Percentiles rank a stretch among this genome's conserved stretches.
These are phyloP conservation scores for Hortiboletus flavorubellus DNA, from an alignment of 768 basidiomycete genomes.

Conservation along the genomic window DNA sequence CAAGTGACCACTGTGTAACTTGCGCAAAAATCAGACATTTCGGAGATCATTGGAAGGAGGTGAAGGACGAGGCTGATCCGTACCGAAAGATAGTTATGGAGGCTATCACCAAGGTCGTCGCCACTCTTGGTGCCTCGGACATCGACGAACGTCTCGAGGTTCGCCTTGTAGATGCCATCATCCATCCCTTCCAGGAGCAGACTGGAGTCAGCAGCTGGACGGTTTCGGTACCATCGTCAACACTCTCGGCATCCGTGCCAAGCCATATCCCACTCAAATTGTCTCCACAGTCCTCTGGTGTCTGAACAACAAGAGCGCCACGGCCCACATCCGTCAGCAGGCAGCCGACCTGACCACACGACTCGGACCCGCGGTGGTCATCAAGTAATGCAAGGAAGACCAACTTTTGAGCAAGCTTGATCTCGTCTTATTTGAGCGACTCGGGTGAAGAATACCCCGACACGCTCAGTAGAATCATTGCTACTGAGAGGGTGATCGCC, in stretches of 20 bases:
- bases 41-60: slow-evolving; percentile 86
- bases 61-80: slow-evolving; percentile 64
- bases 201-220: slow-evolving; percentile 95
- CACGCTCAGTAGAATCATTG: slow-evolving; percentile 98
- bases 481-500: slow-evolving; percentile 96
- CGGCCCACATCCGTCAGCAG: slow-evolving; percentile 81
- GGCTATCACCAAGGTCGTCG: slow-evolving; percentile 95
- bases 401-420: slow-evolving; percentile 94
- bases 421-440: slow-evolving; percentile 94
- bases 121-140: slow-evolving; percentile 92
- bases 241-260: slow-evolving; percentile 95
- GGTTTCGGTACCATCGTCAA: slow-evolving; percentile 98
- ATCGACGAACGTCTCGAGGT: slow-evolving; percentile 95
- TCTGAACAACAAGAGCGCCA: slow-evolving; percentile 89
- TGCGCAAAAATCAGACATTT: slow-evolving; percentile 93
- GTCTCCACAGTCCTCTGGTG: slow-evolving; percentile 99
- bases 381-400: slow-evolving; percentile 98
- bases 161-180: slow-evolving; percentile 94
- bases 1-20: slow-evolving; percentile 99
- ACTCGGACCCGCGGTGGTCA: slow-evolving; percentile 90
- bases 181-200: slow-evolving; percentile 99
- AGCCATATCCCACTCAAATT: slow-evolving; percentile 97
- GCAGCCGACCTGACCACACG: slow-evolving; percentile 98
- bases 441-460: slow-evolving; percentile 99
- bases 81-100: slow-evolving; percentile 99